These are phyloP conservation scores for Sisymbrium altissimum DNA, from an alignment of 345 rosid species.

Conservation along the genomic window DNA sequence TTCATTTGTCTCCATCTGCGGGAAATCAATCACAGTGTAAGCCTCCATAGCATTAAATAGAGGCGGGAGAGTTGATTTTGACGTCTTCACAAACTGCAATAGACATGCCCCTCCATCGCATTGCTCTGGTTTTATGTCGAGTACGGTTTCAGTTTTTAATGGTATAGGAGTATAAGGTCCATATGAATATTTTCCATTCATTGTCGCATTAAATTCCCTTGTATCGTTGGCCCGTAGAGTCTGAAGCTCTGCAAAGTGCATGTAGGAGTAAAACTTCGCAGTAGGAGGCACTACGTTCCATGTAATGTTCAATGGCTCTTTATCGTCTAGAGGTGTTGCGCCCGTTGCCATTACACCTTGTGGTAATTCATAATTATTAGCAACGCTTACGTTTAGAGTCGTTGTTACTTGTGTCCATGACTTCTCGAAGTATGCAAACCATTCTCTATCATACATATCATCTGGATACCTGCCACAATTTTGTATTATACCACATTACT, in stretches of 20 bases:
- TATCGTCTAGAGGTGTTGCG: background rate
- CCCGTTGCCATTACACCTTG: background rate
- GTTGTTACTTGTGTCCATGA: slow-evolving; percentile 16
- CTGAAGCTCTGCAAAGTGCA: slow-evolving; percentile 49
- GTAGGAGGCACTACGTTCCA: background rate
- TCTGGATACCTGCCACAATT: slow-evolving; percentile 12
- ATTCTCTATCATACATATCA: slow-evolving; percentile 23
- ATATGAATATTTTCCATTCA: too few relatives aligned
- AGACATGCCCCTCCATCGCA: background rate
- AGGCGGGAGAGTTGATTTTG: background rate
- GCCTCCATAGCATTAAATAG: background rate
- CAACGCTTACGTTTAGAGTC: background rate
- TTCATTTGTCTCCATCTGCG: background rate
- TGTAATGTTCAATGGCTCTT: background rate
- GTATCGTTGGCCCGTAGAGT: slow-evolving; percentile 37
- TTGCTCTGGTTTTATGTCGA: background rate
- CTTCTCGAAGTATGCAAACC: background rate
- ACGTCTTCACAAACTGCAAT: background rate
- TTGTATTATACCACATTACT: too few relatives aligned
- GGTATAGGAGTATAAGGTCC: too few relatives aligned
- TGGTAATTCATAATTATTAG: slow-evolving; percentile 6
- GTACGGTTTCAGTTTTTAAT: too few relatives aligned
- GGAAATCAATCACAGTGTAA: background rate
- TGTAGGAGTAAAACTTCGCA: slow-evolving; percentile 3
- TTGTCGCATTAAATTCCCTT: slow-evolving; percentile 32